A percentile compares a stretch with the other conserved stretches of the same genome.
These are phyloP conservation scores for Lunularia cruciata DNA, from an alignment of 225 moss, liverwort and hornwort species.

Conservation along the genomic window DNA sequence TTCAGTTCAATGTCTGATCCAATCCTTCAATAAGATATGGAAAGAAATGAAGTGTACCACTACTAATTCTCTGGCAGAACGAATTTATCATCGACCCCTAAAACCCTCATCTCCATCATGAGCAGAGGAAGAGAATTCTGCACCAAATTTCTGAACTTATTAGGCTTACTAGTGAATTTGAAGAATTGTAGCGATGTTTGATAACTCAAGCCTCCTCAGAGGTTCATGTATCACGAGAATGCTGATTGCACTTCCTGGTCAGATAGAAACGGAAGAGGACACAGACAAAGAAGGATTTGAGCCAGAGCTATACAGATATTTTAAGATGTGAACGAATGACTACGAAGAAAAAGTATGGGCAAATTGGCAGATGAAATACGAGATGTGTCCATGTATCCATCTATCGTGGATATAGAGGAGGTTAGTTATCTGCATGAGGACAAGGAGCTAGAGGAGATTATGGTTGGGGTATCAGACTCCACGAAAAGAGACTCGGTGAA, in stretches of 20 bases:
- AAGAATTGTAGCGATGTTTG: neutral
- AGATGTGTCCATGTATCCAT: neutral
- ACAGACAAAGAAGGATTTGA: neutral
- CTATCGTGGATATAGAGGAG: neutral
- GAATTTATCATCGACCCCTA: no score
- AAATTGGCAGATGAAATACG: neutral
- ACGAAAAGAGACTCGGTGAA: no score
- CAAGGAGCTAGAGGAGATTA: neutral
- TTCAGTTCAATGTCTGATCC: neutral
- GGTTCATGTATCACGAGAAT: neutral
- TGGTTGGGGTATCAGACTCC: no score
- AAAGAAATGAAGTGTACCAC: no score
- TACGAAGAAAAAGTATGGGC: neutral
- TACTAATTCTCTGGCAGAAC: no score
- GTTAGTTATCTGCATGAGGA: no score
- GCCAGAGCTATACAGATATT: neutral
- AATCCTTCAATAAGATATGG: no score
- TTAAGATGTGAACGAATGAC: neutral
- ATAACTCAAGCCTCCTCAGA: neutral
- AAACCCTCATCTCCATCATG: no score
- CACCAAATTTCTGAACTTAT: neutral
- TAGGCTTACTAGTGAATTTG: slow-evolving; percentile 3
- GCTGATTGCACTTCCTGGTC: neutral
- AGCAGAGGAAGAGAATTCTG: neutral
- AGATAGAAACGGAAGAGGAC: slow-evolving; percentile 2